Evolutionary conservation across 352 stramenopile genomes (phyloP).

Genomic region (Phytopythium sindhum): DNA sequence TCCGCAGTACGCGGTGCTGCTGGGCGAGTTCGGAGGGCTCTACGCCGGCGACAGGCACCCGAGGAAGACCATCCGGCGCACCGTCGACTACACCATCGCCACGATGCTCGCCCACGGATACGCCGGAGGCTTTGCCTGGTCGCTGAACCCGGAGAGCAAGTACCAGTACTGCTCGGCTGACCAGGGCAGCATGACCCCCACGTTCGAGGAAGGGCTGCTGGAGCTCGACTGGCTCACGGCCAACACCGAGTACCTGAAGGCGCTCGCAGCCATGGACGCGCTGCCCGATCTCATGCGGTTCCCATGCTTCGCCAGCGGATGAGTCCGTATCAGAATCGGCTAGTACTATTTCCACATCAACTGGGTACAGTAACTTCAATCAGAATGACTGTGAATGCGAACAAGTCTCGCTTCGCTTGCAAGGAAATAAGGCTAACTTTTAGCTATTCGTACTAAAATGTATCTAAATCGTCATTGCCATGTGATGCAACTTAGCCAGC

Average conservation of each 20-base stretch:
- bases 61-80: constrained; percentile 57
- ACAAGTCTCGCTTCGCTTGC: too few species aligned
- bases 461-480: too few species aligned
- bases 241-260: constrained; percentile 42
- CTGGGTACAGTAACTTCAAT: neutral
- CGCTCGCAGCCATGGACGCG: constrained; percentile 43
- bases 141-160: constrained; percentile 63
- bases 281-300: constrained; percentile 44
- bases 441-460: too few species aligned
- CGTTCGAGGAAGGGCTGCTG: constrained; percentile 49
- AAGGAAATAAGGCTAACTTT: too few species aligned
- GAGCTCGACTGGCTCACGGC: constrained; percentile 54
- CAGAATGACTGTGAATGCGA: neutral
- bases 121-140: constrained; percentile 68
- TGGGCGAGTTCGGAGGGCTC: constrained; percentile 69
- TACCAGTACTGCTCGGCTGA: constrained; percentile 63
- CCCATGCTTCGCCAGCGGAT: constrained; percentile 43
- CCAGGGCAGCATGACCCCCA: constrained; percentile 18
- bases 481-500: neutral
- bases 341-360: neutral
- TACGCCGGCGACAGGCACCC: constrained; percentile 51
- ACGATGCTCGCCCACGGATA: constrained; percentile 46
- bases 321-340: neutral
- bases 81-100: constrained; percentile 57
- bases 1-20: constrained; percentile 40